A percentile compares a stretch with the other conserved stretches of the same genome.
Conservation (phyloP, 768 basidiomycete species). For the Harrya chromipes region DNA sequence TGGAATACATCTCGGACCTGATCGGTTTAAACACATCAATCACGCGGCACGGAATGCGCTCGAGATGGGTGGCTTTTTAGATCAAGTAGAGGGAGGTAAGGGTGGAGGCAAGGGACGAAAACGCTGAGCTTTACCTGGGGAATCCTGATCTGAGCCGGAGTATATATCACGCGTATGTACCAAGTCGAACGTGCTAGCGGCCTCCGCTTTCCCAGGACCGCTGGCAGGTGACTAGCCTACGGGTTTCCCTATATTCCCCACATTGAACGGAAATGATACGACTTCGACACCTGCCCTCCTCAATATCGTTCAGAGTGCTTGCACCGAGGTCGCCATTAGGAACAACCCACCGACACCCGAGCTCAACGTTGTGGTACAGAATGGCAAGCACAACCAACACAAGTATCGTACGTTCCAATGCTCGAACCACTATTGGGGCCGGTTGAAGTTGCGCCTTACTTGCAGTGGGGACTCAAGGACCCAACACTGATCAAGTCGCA, state of each 20-base stretch:
- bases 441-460: neutral
- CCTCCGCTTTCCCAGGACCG: constrained; percentile 1
- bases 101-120: constrained; percentile 25
- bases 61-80: constrained; percentile 83
- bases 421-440: neutral
- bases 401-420: constrained; percentile 31
- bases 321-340: constrained; percentile 11
- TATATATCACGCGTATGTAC: neutral
- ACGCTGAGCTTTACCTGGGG: constrained; percentile 13
- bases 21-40: constrained; percentile 91
- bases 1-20: constrained; percentile 86
- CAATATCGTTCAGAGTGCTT: constrained; percentile 19
- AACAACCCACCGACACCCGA: constrained; percentile 7
- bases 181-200: no score
- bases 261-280: constrained; percentile 10
- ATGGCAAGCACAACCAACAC: constrained; percentile 52
- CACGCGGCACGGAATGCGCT: constrained; percentile 91
- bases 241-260: neutral
- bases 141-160: neutral
- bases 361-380: constrained; percentile 31
- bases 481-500: constrained; percentile 68
- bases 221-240: neutral
- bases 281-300: constrained; percentile 12
- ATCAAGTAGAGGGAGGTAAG: constrained; percentile 37
- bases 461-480: constrained; percentile 76